Conservation (phyloP, 306 rosid genomes). For the Hippophae tibetana region DNA sequence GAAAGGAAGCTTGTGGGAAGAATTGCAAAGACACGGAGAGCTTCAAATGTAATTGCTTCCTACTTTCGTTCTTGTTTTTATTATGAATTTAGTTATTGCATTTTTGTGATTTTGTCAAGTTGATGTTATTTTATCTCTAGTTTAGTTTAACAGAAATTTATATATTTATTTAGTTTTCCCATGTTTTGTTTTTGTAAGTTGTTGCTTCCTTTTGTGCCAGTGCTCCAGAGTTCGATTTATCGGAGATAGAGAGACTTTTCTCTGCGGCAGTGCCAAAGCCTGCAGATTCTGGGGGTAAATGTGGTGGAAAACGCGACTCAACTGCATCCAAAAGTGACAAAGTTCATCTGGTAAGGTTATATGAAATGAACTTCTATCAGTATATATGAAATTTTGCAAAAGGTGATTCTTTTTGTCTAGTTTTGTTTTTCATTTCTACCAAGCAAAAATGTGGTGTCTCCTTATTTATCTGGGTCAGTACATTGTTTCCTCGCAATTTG, state of each 20-base stretch:
- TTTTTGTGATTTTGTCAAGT: neutral
- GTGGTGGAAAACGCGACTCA: constrained; percentile 72
- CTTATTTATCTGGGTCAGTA: too few relatives aligned
- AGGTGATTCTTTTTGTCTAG: too few relatives aligned
- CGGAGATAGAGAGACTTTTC: constrained; percentile 87
- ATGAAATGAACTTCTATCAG: constrained; percentile 6
- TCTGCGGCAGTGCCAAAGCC: constrained; percentile 83
- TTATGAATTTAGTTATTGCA: neutral
- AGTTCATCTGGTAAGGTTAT: constrained; percentile 71
- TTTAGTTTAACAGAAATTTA: neutral
- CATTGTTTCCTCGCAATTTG: too few relatives aligned
- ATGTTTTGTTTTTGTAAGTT: neutral
- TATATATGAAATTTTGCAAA: neutral
- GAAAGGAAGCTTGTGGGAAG: constrained; percentile 99
- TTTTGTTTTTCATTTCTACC: too few relatives aligned
- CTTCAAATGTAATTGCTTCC: constrained; percentile 50
- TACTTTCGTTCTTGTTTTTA: constrained; percentile 4
- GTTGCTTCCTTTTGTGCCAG: constrained; percentile 35
- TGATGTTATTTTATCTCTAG: constrained; percentile 5
- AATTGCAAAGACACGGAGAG: constrained; percentile 79
- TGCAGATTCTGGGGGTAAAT: constrained; percentile 52
- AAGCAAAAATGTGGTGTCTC: too few relatives aligned
- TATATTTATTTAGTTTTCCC: too few relatives aligned
- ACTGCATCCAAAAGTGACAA: constrained; percentile 76
- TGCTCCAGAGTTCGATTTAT: constrained; percentile 85